Evolutionary conservation across 2,329 filamentous ascomycete species (phyloP), one percentile per base, ranked within the genome.

Genomic region (Helminthosporium solani): DNA sequence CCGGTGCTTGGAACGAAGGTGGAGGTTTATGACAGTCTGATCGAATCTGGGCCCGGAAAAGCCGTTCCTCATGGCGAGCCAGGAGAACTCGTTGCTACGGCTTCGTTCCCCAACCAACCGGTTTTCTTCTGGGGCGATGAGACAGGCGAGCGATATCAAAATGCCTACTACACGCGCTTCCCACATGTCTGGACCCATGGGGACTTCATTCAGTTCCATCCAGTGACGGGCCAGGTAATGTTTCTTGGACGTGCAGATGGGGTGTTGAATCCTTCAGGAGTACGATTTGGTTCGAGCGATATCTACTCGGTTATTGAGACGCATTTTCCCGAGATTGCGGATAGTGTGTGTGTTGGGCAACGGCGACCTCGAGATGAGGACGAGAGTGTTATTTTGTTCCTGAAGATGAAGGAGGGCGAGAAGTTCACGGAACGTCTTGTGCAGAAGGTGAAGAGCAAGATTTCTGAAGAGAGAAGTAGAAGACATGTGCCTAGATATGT

Each of bases 311-410:
- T 91, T 1, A 68, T 91, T 3, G 86, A 89, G 68, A 72, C 76
- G 19, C 73, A 79, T 44, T 91, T 92, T 51, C 73, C 80, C 0
- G 75, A 79, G 14, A 73, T 94, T 3, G 75, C 76, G 3, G 89
- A 94, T 61, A 84, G 83, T n/a, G 76, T 94, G 21, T 92, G 88
- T 46, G 87, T 94, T 0, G 89, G 89, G 0, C 88, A 92, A 70
- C 74, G 88, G 16, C 71, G 89, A 21, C 82, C 82, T 1, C 58
- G 71, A 8, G 82, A 84, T 55, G 54, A 56, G 3, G 81, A 84
- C 54, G 81, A 84, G 61, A 76, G 71, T 1, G 81, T 85, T 0
- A 72, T 85, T 59, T 54, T 85, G 21, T 84, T 84, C 58, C 63
- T 84, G 50, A 66, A 81, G 46, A 82, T 84, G 80, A 76, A 74